A percentile compares a stretch with the other conserved stretches of the same genome.
phyloP scores from a whole-genome alignment of 331 rosid species.

The Quercus tomentella region DNA sequence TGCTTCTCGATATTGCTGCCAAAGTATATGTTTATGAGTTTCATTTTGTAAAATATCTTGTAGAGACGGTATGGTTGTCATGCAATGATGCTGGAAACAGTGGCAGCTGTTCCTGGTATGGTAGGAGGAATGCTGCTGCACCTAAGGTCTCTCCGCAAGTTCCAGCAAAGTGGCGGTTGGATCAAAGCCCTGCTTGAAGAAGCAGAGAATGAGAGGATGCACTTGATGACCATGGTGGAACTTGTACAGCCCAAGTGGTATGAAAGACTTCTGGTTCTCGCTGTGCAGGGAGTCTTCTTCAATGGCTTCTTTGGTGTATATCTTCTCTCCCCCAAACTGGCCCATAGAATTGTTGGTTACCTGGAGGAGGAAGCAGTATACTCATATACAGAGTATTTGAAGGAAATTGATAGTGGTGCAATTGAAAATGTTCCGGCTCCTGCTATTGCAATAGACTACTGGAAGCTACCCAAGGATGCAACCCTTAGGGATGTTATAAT shows the following conservation, averaged over 20 bases:
- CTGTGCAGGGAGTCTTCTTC: constrained; percentile 90
- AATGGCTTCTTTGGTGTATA: constrained; percentile 67
- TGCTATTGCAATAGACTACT: constrained; percentile 90
- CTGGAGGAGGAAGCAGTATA: constrained; percentile 78
- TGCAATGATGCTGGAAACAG: constrained; percentile 91
- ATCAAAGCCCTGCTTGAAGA: constrained; percentile 83
- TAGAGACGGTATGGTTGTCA: constrained; percentile 84
- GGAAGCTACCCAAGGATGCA: constrained; percentile 87
- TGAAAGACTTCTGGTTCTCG: constrained; percentile 64
- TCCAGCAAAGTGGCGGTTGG: constrained; percentile 86
- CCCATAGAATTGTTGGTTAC: constrained; percentile 82
- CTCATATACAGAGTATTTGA: constrained; percentile 61
- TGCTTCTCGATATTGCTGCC: not conserved
- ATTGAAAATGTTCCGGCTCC: constrained; percentile 80
- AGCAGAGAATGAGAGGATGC: constrained; percentile 97
- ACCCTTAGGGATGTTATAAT: constrained; percentile 72
- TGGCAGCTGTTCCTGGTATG: constrained; percentile 89
- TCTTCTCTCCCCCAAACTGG: constrained; percentile 65
- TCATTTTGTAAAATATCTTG: constrained; percentile 4
- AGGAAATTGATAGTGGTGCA: constrained; percentile 58
- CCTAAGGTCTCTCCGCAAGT: constrained; percentile 64
- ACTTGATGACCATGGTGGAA: constrained; percentile 87
- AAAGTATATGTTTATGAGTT: not conserved
- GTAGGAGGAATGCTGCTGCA: constrained; percentile 89
- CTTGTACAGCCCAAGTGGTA: constrained; percentile 79